Conservation (phyloP, 495 filamentous ascomycete genomes). For the Aspergillus avenaceus region DNA sequence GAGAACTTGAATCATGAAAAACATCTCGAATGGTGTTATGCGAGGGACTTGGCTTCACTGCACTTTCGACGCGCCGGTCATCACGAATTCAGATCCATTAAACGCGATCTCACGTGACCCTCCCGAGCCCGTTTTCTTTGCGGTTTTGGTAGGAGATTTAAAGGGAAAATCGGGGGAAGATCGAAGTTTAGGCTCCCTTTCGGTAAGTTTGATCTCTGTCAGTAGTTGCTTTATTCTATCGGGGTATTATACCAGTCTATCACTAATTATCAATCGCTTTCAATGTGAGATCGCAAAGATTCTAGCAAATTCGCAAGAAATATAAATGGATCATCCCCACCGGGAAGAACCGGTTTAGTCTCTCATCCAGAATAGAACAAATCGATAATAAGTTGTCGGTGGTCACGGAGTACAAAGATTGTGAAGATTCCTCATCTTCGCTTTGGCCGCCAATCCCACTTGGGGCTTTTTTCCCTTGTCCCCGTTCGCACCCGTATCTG, state of each 20-base stretch:
- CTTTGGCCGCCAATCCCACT: background rate
- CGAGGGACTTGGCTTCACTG: background rate
- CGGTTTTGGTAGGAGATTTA: background rate
- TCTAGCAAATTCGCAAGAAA: background rate
- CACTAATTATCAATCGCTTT: background rate
- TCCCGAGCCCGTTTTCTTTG: background rate
- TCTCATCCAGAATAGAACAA: background rate
- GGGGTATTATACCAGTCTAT: background rate
- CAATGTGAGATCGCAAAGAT: background rate
- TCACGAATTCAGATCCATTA: constrained; percentile 13
- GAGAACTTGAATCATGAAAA: background rate
- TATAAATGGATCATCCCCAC: background rate
- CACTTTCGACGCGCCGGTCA: constrained; percentile 12
- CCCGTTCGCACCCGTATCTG: constrained; percentile 21
- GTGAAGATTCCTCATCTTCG: background rate
- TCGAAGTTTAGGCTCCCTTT: too few species aligned
- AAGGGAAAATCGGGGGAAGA: too few species aligned
- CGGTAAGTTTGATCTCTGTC: background rate
- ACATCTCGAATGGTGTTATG: background rate
- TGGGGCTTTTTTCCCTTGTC: constrained; percentile 9
- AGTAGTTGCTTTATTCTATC: background rate
- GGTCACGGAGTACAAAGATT: background rate
- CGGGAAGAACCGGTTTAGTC: background rate
- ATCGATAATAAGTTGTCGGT: background rate
- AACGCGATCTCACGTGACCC: constrained; percentile 27